A percentile compares a stretch with the other conserved stretches of the same genome.
phyloP scores from a whole-genome alignment of 768 basidiomycete genomes.

The Tricholoma bakamatsutake region DNA sequence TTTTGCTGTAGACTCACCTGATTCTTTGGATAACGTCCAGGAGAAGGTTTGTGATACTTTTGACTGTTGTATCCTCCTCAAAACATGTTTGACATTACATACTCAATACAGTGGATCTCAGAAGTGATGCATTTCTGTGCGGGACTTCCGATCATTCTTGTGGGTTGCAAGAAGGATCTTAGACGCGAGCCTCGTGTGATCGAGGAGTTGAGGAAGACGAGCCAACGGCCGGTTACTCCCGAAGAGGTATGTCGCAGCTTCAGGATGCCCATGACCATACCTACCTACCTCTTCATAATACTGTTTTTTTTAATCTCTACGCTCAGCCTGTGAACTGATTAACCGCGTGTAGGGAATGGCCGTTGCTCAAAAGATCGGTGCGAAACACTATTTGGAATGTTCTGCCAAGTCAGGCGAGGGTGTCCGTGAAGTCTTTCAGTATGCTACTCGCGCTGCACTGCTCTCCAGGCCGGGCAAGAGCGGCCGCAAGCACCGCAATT shows the following conservation, averaged over 20 bases:
- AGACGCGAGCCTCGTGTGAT: constrained; percentile 89
- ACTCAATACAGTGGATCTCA: constrained; percentile 79
- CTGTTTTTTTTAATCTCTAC: neutral
- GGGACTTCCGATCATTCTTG: constrained; percentile 91
- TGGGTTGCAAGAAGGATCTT: constrained; percentile 99
- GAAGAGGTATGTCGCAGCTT: constrained; percentile 61
- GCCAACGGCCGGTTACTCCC: constrained; percentile 89
- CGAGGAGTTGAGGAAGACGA: constrained; percentile 90
- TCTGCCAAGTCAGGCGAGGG: constrained; percentile 95
- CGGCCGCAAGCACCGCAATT: constrained; percentile 10
- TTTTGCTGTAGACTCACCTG: constrained; percentile 96
- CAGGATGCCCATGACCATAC: neutral
- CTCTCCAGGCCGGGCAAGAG: constrained; percentile 30
- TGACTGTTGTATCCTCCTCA: neutral
- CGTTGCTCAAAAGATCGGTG: constrained; percentile 93
- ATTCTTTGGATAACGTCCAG: constrained; percentile 98
- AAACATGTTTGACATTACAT: constrained; percentile 1
- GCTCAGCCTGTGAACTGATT: neutral
- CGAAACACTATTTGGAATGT: constrained; percentile 96
- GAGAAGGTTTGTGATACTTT: constrained; percentile 73
- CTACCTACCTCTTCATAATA: neutral
- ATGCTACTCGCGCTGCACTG: constrained; percentile 90
- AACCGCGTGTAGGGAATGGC: constrained; percentile 73
- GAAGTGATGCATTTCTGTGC: constrained; percentile 98
- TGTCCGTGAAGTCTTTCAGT: constrained; percentile 97